Conservation (phyloP, 176 grass and related monocot genomes). For the Eragrostis curvula region DNA sequence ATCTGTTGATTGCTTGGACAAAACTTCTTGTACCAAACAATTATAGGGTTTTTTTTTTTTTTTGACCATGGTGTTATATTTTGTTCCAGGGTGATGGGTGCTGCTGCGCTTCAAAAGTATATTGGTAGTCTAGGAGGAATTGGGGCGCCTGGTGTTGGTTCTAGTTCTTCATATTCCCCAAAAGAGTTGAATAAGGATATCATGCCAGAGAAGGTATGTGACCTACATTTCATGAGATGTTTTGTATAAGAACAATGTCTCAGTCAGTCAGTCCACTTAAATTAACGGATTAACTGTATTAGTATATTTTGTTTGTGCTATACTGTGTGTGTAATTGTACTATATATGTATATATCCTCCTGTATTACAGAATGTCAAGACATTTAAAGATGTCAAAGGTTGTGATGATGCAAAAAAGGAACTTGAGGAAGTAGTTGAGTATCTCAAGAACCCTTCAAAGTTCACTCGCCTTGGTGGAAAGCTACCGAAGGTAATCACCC, state of each 20-base stretch:
- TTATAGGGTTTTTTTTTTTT: neutral
- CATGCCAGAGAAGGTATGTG: constrained; percentile 86
- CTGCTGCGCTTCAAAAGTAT: constrained; percentile 84
- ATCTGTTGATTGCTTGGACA: constrained; percentile 13
- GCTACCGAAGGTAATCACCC: constrained; percentile 80
- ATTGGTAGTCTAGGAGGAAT: constrained; percentile 92
- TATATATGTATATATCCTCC: constrained; percentile 8
- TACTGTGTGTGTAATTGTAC: no score
- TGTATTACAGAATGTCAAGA: constrained; percentile 86
- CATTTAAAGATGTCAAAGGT: constrained; percentile 99
- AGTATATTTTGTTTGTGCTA: neutral
- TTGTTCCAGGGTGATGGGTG: constrained; percentile 79
- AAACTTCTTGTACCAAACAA: neutral
- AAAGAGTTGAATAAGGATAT: constrained; percentile 98
- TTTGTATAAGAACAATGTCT: constrained; percentile 17
- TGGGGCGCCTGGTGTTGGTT: constrained; percentile 86
- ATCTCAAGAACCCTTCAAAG: constrained; percentile 94
- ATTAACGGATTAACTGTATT: neutral
- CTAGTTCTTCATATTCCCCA: constrained; percentile 76
- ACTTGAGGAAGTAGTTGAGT: constrained; percentile 97
- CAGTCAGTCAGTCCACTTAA: neutral
- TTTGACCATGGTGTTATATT: constrained; percentile 29
- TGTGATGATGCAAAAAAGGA: constrained; percentile 99
- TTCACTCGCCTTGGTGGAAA: constrained; percentile 98
- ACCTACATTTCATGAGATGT: neutral